Base-by-base conservation (phyloP, 73 alveolate genomes). In the Diophrys sp. region DNA sequence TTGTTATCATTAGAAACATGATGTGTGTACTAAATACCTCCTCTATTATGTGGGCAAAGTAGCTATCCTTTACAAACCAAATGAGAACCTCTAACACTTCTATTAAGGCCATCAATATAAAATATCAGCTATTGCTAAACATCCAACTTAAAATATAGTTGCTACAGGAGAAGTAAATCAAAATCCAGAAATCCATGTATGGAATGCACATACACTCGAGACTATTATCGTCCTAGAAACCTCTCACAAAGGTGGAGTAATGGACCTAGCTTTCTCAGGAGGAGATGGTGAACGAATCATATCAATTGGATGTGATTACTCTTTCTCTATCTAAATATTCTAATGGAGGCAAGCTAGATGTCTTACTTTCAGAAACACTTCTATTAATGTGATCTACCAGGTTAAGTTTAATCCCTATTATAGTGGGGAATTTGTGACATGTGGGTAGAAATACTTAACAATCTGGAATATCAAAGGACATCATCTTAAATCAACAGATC, bases 151-250 rank as follows among this genome's bases (percentile, higher is more conserved):
- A 62, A 80, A 87, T 82, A 77, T 88, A 56, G 93, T 95, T 0
- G 99, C 99, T 33, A 93, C 98, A 62, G 99, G 99, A 0, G 99
- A 95, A 73, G 97, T 94, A 30, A 84, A 92, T 71, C 31, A 74
- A 24, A 84, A 27, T 57, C 94, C 94, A 14, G 73, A 73, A 14
- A 81, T 95, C 23, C 97, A 93, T 77, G 94, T 95, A n/a, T 95
- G 99, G 99, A 89, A 90, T 78, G 96, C 96, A 18, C 82, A 79
- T 25, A 93, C 91, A 26, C 85, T 92, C 14, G 99, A 95, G 73
- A 95, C 99, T 14, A 57, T 88, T 33, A 84, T 77, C 69, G 81
- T 92, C 23, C 83, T 92, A 54, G 77, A 92, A 74, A 80, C 96
- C 18, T 89, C 93, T 14, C 98, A 92, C 77, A 80, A 89, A 62